phyloP scores from a whole-genome alignment of 495 filamentous ascomycete genomes.

The Aspergillus homomorphus region DNA sequence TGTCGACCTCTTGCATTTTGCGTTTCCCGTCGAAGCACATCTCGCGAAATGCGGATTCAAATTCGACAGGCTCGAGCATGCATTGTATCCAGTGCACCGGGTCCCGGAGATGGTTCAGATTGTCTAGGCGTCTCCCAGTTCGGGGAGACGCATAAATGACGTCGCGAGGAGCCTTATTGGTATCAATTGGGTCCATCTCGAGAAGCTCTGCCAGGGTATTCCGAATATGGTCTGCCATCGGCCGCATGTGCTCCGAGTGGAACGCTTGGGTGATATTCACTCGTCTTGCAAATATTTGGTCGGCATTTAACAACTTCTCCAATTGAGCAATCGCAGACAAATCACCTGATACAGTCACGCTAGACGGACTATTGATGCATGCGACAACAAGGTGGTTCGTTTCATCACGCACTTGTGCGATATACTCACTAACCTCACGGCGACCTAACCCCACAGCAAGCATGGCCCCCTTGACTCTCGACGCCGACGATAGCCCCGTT shows the following conservation, averaged over 20 bases:
- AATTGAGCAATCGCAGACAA: slow-evolving; percentile 1
- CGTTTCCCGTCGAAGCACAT: not conserved
- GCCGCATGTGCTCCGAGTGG: slow-evolving; percentile 13
- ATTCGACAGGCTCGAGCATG: not conserved
- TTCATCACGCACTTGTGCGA: not conserved
- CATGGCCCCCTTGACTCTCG: slow-evolving; percentile 32
- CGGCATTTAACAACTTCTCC: slow-evolving; percentile 18
- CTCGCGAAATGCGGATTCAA: not conserved
- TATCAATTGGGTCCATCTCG: not conserved
- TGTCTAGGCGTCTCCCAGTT: not conserved
- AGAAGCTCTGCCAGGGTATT: not conserved
- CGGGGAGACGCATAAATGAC: too few relatives aligned
- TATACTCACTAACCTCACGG: too few relatives aligned
- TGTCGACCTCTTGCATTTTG: not conserved
- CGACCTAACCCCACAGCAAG: slow-evolving; percentile 28
- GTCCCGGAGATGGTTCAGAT: not conserved
- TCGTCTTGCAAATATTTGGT: slow-evolving; percentile 32
- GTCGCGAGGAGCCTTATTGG: not conserved
- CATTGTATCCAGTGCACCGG: not conserved
- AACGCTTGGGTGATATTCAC: slow-evolving; percentile 7
- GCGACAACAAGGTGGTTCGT: slow-evolving; percentile 26
- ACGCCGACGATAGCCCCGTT: slow-evolving; percentile 9
- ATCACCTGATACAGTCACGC: slow-evolving; percentile 38
- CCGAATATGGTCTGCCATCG: not conserved
- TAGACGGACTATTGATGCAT: slow-evolving; percentile 40